Evolutionary conservation across 257 asterid genomes (phyloP).

Genomic region (Misopates orontium): DNA sequence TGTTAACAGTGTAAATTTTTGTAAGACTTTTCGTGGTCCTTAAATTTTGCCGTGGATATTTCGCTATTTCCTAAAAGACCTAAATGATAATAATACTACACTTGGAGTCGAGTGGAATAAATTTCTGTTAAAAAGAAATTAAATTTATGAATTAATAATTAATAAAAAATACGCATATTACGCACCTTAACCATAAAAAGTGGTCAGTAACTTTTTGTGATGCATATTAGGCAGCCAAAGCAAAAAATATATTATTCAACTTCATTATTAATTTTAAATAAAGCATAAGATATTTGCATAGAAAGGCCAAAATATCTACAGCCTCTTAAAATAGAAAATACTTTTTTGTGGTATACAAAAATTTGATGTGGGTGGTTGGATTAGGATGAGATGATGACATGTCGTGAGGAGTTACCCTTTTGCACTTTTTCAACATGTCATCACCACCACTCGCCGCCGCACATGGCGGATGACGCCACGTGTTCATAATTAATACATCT

Average conservation of each 20-base stretch:
- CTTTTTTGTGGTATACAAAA: conserved; percentile 31
- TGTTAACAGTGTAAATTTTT: background rate
- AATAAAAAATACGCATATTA: no score
- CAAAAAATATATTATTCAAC: no score
- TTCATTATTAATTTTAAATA: no score
- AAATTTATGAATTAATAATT: no score
- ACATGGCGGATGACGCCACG: conserved; percentile 37
- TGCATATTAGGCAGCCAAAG: no score
- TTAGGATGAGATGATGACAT: conserved; percentile 37
- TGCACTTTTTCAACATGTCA: conserved; percentile 57
- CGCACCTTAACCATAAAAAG: no score
- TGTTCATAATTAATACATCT: background rate
- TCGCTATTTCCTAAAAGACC: background rate
- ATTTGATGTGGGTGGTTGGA: conserved; percentile 18
- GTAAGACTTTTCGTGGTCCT: background rate
- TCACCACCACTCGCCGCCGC: conserved; percentile 56
- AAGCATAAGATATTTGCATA: conserved; percentile 12
- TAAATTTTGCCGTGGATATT: background rate
- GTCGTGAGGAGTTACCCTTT: conserved; percentile 33
- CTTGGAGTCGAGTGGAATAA: no score
- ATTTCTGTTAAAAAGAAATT: no score
- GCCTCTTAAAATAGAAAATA: conserved; percentile 28
- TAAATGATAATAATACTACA: background rate
- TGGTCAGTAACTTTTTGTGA: no score
- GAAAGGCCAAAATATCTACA: conserved; percentile 36